A percentile compares a stretch with the other conserved stretches of the same genome.
Evolutionary conservation across 129 eudicot species (phyloP).

Genomic region (Solidago caesia): DNA sequence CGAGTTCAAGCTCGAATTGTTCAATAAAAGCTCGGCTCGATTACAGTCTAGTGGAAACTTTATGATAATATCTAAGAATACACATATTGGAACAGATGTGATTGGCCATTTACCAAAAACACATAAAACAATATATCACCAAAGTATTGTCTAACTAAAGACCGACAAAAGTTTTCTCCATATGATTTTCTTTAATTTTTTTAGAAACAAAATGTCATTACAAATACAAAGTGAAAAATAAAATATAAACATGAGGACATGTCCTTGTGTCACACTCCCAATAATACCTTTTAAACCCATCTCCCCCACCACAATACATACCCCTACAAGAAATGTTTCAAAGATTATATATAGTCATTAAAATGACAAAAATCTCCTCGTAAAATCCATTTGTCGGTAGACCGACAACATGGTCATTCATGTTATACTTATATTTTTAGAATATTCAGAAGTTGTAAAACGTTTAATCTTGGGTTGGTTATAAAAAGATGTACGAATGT

Average conservation of each 20-base stretch:
- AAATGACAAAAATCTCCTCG: slow-evolving; percentile 15
- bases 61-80: not conserved
- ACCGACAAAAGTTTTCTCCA: not conserved
- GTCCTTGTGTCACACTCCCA: slow-evolving; percentile 6
- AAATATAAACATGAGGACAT: not conserved
- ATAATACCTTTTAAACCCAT: not conserved
- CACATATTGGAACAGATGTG: not conserved
- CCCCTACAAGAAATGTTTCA: not conserved
- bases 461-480: no score
- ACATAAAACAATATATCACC: not conserved
- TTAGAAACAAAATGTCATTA: not conserved
- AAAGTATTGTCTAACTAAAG: not conserved
- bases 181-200: not conserved
- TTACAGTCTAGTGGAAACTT: not conserved
- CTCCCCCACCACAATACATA: slow-evolving; percentile 3
- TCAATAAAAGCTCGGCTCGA: no score
- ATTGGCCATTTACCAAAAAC: not conserved
- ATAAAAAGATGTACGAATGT: no score
- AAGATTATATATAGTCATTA: not conserved
- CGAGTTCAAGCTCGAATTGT: no score
- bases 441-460: no score
- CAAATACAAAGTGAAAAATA: not conserved
- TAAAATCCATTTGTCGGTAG: slow-evolving; percentile 13
- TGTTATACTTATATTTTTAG: no score
- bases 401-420: not conserved